Percentiles rank a stretch among this genome's conserved stretches.
Evolutionary conservation across 2,329 filamentous ascomycete genomes (phyloP).

Genomic region (Phialophora tarda): DNA sequence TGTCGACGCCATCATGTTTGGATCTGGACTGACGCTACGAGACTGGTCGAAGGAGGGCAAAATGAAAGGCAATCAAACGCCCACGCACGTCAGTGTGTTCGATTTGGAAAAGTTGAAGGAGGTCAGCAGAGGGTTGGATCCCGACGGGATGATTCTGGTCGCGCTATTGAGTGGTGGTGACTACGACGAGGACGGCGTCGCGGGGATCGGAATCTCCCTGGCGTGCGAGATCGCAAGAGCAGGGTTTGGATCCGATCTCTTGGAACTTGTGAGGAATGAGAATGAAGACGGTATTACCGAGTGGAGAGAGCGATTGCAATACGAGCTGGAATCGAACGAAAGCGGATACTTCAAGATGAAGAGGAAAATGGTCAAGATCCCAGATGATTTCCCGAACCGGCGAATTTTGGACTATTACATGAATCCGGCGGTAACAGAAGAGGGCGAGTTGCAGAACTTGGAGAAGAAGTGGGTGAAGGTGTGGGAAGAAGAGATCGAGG

Average conservation of each 20-base stretch:
- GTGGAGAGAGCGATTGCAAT: slow-evolving; percentile 75
- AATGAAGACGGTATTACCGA: slow-evolving; percentile 43
- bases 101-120: slow-evolving; percentile 64
- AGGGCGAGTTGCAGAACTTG: slow-evolving; percentile 62
- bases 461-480: slow-evolving; percentile 60
- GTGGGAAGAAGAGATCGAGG: slow-evolving; percentile 61
- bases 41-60: slow-evolving; percentile 78
- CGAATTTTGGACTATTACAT: slow-evolving; percentile 87
- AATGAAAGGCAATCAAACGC: slow-evolving; percentile 65
- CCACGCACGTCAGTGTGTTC: slow-evolving; percentile 87
- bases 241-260: slow-evolving; percentile 71
- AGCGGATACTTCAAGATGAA: slow-evolving; percentile 77
- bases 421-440: slow-evolving; percentile 77
- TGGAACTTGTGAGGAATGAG: slow-evolving; percentile 42
- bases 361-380: slow-evolving; percentile 75
- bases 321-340: slow-evolving; percentile 83
- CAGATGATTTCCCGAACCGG: slow-evolving; percentile 77
- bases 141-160: slow-evolving; percentile 90
- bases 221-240: slow-evolving; percentile 89
- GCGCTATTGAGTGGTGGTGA: slow-evolving; percentile 96
- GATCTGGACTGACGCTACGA: slow-evolving; percentile 76
- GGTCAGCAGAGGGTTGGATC: slow-evolving; percentile 69
- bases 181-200: slow-evolving; percentile 86
- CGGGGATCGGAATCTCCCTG: slow-evolving; percentile 83
- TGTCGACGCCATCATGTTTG: slow-evolving; percentile 97